These are phyloP conservation scores for Brassica cretica DNA, from an alignment of 345 rosid genomes.

Conservation along the genomic window DNA sequence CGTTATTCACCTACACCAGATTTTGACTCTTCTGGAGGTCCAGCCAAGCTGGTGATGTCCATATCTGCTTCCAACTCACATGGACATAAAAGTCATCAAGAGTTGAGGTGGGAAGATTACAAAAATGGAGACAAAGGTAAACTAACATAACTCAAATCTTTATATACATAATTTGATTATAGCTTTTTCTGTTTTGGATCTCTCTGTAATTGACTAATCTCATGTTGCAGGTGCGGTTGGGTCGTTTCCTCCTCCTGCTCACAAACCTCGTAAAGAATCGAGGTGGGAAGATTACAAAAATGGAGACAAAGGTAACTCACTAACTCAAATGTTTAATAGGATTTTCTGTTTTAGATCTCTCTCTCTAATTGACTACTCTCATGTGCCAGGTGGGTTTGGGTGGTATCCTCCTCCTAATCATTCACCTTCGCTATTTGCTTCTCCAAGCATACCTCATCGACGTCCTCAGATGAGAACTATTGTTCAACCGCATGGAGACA, in stretches of 20 bases:
- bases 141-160: neutral
- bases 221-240: neutral
- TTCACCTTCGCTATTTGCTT: neutral
- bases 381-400: neutral
- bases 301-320: conserved; percentile 21
- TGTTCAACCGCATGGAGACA: neutral
- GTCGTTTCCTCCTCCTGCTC: neutral
- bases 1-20: conserved; percentile 16
- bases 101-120: conserved; percentile 19
- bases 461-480: neutral
- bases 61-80: conserved; percentile 19
- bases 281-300: conserved; percentile 6
- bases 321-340: neutral
- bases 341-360: neutral
- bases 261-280: conserved; percentile 6
- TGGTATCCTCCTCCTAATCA: neutral
- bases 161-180: neutral
- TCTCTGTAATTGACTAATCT: neutral
- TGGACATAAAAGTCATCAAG: conserved; percentile 14
- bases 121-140: conserved; percentile 16
- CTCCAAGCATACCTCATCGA: neutral
- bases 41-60: neutral
- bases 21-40: neutral
- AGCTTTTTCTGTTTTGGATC: neutral
- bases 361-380: neutral